Conservation (phyloP, 2,329 filamentous ascomycete genomes). For the Alternaria atra region DNA sequence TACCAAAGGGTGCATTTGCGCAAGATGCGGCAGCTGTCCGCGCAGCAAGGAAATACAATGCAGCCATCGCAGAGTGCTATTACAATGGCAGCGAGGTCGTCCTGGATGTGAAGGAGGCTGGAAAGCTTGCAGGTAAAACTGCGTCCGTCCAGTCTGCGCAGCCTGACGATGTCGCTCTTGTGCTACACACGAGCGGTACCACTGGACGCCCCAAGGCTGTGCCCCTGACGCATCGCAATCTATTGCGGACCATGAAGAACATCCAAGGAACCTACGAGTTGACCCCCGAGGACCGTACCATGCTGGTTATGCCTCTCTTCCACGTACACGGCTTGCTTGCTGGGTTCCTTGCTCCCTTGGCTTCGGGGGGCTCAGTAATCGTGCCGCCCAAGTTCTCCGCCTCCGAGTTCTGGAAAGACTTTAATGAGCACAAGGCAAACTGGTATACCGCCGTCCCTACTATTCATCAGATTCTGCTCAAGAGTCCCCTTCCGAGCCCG, state of each 20-base stretch:
- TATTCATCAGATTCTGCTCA: conserved; percentile 88
- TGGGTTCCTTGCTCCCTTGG: conserved; percentile 79
- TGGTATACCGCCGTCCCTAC: conserved; percentile 96
- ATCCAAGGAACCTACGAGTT: conserved; percentile 81
- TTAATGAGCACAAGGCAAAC: conserved; percentile 76
- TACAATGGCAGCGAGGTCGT: conserved; percentile 77
- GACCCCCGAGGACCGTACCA: conserved; percentile 75
- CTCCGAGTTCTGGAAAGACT: conserved; percentile 82
- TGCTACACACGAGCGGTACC: conserved; percentile 85
- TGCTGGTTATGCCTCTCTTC: conserved; percentile 91
- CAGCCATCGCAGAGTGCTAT: conserved; percentile 87
- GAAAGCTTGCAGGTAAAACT: conserved; percentile 67
- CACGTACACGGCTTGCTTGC: conserved; percentile 90
- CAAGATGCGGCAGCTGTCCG: conserved; percentile 75
- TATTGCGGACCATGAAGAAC: conserved; percentile 84
- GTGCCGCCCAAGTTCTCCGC: conserved; percentile 84
- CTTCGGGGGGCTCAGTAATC: conserved; percentile 79
- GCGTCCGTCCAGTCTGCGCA: conserved; percentile 64
- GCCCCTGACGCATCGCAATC: conserved; percentile 81
- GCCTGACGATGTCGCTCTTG: conserved; percentile 81
- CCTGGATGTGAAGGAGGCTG: conserved; percentile 79
- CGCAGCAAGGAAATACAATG: conserved; percentile 80
- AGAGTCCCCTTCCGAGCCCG: conserved; percentile 72
- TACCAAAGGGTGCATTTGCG: conserved; percentile 74
- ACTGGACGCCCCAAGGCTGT: conserved; percentile 85